These are phyloP conservation scores for Draba incana DNA, from an alignment of 345 rosid species.

Conservation along the genomic window DNA sequence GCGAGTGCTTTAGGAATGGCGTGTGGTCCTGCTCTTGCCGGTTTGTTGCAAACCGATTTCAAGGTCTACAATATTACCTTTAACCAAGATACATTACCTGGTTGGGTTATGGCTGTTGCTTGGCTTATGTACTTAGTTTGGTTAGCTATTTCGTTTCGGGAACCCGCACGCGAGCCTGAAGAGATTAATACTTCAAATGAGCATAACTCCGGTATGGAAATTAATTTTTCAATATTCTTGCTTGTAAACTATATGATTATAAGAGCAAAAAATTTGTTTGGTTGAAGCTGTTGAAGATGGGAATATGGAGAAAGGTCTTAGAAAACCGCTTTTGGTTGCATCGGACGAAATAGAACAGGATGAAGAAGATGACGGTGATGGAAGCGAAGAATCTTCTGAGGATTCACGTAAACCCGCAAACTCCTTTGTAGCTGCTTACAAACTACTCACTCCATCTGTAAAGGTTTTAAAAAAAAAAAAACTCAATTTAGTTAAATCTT, in stretches of 20 bases:
- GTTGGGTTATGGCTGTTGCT: constrained; percentile 94
- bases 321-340: constrained; percentile 59
- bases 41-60: constrained; percentile 77
- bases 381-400: constrained; percentile 65
- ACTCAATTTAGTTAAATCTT: not conserved
- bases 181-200: constrained; percentile 46
- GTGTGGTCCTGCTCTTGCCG: constrained; percentile 99
- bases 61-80: constrained; percentile 72
- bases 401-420: constrained; percentile 67
- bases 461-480: constrained; percentile 47
- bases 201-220: constrained; percentile 52
- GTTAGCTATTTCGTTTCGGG: constrained; percentile 78
- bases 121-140: constrained; percentile 84
- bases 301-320: constrained; percentile 71
- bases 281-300: constrained; percentile 50
- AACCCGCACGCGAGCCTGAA: constrained; percentile 60
- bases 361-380: constrained; percentile 65
- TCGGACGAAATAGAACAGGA: constrained; percentile 53
- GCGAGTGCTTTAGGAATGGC: constrained; percentile 99
- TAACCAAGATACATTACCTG: constrained; percentile 80
- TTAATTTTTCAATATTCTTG: not conserved
- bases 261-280: constrained; percentile 37
- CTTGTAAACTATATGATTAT: constrained; percentile 1
- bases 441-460: constrained; percentile 90
- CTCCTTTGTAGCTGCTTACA: constrained; percentile 74